Evolutionary conservation across 345 rosid genomes (phyloP).

Genomic region (Euphorbia lathyris): DNA sequence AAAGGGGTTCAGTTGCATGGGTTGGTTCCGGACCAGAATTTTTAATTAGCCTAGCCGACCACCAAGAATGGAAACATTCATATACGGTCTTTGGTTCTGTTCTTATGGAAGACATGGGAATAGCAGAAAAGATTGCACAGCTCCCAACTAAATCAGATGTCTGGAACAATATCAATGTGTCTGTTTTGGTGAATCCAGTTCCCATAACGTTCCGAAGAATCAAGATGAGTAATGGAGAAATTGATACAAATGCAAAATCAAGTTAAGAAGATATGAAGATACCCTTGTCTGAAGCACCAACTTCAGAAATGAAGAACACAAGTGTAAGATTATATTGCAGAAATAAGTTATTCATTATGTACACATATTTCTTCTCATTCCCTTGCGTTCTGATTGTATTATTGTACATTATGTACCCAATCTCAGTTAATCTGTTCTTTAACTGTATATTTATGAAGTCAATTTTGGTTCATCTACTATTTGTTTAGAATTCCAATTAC

Average conservation of each 20-base stretch:
- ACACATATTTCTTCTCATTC: neutral
- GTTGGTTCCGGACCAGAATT: slow-evolving; percentile 86
- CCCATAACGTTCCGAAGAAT: slow-evolving; percentile 54
- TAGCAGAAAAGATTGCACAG: slow-evolving; percentile 60
- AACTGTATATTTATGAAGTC: neutral
- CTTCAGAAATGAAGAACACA: neutral
- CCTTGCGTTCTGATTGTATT: neutral
- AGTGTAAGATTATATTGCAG: neutral
- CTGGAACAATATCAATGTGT: slow-evolving; percentile 73
- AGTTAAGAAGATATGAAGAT: neutral
- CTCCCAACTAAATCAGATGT: slow-evolving; percentile 75
- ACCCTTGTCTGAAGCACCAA: neutral
- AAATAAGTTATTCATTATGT: neutral
- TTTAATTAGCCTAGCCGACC: slow-evolving; percentile 83
- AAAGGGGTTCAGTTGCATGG: slow-evolving; percentile 91
- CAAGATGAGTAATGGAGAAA: slow-evolving; percentile 32
- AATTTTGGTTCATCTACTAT: neutral
- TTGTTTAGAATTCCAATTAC: neutral
- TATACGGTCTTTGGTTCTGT: slow-evolving; percentile 79
- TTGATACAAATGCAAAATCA: slow-evolving; percentile 16
- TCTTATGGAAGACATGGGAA: slow-evolving; percentile 73
- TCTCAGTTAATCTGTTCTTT: neutral
- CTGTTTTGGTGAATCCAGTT: slow-evolving; percentile 66
- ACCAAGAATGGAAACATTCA: slow-evolving; percentile 69
- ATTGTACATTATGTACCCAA: neutral